Evolutionary conservation across 139 green algal species (phyloP).

Genomic region (Nannochloris sp.): DNA sequence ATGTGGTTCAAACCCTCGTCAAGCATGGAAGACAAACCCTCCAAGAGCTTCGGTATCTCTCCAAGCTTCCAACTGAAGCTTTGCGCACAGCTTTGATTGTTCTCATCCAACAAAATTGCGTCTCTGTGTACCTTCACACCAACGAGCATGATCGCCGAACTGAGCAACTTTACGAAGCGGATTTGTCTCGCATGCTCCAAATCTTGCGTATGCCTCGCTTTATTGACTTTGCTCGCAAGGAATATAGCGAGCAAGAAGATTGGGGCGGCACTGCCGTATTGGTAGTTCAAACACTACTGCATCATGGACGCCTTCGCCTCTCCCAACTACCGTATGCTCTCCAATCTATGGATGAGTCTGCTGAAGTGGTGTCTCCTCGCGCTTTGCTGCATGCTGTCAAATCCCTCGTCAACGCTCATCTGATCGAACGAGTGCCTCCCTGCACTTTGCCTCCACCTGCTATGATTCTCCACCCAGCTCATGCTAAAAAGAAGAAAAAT

Average conservation of each 20-base stretch:
- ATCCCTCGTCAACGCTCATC: slow-evolving; percentile 17
- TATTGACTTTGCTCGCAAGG: slow-evolving; percentile 43
- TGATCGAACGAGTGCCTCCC: slow-evolving; percentile 23
- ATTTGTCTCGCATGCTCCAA: slow-evolving; percentile 49
- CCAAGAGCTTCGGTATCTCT: neutral
- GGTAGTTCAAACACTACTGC: slow-evolving; percentile 48
- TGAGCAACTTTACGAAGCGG: slow-evolving; percentile 42
- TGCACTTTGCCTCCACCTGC: slow-evolving; percentile 17
- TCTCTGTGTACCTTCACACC: slow-evolving; percentile 37
- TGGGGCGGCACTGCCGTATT: slow-evolving; percentile 2
- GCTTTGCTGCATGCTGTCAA: slow-evolving; percentile 1
- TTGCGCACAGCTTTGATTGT: slow-evolving; percentile 48
- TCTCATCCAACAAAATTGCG: slow-evolving; percentile 65
- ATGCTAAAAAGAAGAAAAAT: slow-evolving; percentile 10
- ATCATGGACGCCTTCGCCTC: slow-evolving; percentile 48
- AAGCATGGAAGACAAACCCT: slow-evolving; percentile 25
- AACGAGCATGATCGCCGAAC: slow-evolving; percentile 27
- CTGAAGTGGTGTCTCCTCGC: neutral
- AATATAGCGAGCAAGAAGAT: slow-evolving; percentile 12
- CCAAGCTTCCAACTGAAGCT: slow-evolving; percentile 9
- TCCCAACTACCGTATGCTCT: neutral
- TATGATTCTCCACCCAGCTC: slow-evolving; percentile 20
- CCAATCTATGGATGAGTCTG: neutral
- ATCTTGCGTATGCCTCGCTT: slow-evolving; percentile 46
- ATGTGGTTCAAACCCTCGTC: slow-evolving; percentile 9